Conservation (phyloP, 306 rosid species). For the Carpinus fangiana region DNA sequence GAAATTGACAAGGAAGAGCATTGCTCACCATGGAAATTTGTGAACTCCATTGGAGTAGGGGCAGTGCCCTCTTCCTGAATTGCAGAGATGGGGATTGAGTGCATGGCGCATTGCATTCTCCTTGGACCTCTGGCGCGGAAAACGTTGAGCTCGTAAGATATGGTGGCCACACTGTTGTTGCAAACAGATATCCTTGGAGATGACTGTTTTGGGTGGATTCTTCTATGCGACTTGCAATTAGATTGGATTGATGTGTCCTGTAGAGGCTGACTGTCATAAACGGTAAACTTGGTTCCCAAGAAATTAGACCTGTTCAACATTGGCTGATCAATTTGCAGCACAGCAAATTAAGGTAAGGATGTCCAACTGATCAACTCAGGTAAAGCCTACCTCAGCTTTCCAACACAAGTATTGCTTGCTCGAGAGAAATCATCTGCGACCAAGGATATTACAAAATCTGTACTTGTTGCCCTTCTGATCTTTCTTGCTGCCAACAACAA, state of each 20-base stretch:
- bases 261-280: constrained; percentile 62
- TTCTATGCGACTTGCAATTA: constrained; percentile 48
- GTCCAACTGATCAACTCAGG: neutral
- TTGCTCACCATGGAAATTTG: constrained; percentile 35
- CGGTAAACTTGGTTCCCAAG: constrained; percentile 80
- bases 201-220: constrained; percentile 55
- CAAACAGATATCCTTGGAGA: constrained; percentile 51
- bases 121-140: constrained; percentile 96
- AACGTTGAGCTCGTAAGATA: constrained; percentile 81
- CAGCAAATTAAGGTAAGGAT: neutral
- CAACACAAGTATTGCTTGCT: constrained; percentile 57
- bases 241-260: constrained; percentile 45
- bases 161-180: constrained; percentile 56
- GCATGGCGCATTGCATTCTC: constrained; percentile 80
- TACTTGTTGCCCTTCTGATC: constrained; percentile 69
- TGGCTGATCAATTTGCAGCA: constrained; percentile 26
- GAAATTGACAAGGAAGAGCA: constrained; percentile 27
- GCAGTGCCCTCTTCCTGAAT: constrained; percentile 81
- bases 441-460: constrained; percentile 74
- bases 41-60: constrained; percentile 71
- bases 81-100: constrained; percentile 69
- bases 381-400: constrained; percentile 68
- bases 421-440: constrained; percentile 75
- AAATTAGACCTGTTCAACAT: constrained; percentile 76
- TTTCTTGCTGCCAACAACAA: constrained; percentile 78